A percentile compares a stretch with the other conserved stretches of the same genome.
Evolutionary conservation across 768 basidiomycete genomes (phyloP).

Genomic region (Candolleomyces aberdarensis): DNA sequence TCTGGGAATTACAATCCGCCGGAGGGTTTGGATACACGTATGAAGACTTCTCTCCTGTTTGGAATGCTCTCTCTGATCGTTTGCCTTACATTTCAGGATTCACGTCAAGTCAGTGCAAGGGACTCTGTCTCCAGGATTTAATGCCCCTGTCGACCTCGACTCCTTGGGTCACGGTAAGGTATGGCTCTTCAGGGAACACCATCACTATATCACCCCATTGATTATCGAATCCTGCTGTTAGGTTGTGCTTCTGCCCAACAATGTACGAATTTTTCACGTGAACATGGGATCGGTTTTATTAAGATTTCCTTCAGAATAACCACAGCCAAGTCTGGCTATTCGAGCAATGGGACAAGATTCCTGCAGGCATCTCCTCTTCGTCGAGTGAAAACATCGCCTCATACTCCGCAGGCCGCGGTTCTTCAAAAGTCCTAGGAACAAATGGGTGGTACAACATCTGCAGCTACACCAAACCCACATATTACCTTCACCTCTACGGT

Average conservation of each 20-base stretch:
- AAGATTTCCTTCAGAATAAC: neutral
- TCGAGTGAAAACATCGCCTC: neutral
- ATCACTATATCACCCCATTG: too few species aligned
- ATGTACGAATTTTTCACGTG: too few species aligned
- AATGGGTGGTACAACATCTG: neutral
- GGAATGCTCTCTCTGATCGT: too few species aligned
- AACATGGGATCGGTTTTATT: too few species aligned
- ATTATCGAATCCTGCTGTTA: too few species aligned
- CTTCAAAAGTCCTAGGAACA: neutral
- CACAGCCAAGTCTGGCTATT: neutral
- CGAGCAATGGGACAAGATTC: neutral
- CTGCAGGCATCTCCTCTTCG: neutral
- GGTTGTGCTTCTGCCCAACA: too few species aligned
- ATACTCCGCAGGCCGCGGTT: neutral
- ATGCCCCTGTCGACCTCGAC: too few species aligned
- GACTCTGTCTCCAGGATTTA: neutral
- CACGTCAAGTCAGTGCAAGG: neutral
- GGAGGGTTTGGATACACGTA: neutral
- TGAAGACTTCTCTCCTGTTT: too few species aligned
- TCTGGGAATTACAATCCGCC: neutral
- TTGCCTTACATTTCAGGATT: neutral
- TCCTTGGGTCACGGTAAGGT: too few species aligned
- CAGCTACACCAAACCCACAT: neutral
- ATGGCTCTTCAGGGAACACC: too few species aligned
- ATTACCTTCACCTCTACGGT: neutral